Evolutionary conservation across 805 yeast genomes (phyloP).

Genomic region (Hagleromyces aurorensis): DNA sequence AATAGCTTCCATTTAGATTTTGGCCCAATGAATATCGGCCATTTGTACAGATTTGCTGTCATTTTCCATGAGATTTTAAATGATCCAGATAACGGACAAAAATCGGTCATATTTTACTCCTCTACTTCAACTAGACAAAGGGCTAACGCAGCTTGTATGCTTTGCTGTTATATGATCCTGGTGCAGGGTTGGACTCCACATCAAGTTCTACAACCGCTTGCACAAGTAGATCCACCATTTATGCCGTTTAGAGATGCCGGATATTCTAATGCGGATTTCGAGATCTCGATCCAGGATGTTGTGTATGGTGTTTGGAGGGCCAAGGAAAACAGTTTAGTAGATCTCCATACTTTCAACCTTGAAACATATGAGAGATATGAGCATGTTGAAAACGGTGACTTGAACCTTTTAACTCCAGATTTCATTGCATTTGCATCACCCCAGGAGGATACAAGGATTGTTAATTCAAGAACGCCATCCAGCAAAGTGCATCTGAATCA

Average conservation of each 20-base stretch:
- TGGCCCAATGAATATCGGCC: conserved; percentile 93
- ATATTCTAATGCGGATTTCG: conserved; percentile 90
- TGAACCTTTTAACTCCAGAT: conserved; percentile 84
- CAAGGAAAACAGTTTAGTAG: conserved; percentile 82
- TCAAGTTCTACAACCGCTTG: conserved; percentile 88
- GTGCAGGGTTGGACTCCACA: conserved; percentile 99
- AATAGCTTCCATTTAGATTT: conserved; percentile 94
- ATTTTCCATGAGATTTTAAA: conserved; percentile 85
- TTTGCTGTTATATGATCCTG: conserved; percentile 89
- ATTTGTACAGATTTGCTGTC: conserved; percentile 90
- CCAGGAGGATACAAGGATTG: conserved; percentile 47
- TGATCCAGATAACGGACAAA: conserved; percentile 73
- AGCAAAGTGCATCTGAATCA: conserved; percentile 42
- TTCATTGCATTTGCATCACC: conserved; percentile 98
- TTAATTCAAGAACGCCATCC: conserved; percentile 9
- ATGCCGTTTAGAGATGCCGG: conserved; percentile 97
- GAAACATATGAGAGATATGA: conserved; percentile 94
- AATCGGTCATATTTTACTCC: conserved; percentile 87
- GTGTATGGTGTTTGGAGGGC: conserved; percentile 98
- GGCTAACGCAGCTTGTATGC: conserved; percentile 88
- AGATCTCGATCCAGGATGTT: conserved; percentile 86
- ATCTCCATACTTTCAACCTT: conserved; percentile 75
- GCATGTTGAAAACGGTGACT: conserved; percentile 94
- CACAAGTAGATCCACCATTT: conserved; percentile 87
- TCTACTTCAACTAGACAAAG: conserved; percentile 72